Conservation (phyloP, 352 stramenopile genomes). For the Globisporangium emineosum region DNA sequence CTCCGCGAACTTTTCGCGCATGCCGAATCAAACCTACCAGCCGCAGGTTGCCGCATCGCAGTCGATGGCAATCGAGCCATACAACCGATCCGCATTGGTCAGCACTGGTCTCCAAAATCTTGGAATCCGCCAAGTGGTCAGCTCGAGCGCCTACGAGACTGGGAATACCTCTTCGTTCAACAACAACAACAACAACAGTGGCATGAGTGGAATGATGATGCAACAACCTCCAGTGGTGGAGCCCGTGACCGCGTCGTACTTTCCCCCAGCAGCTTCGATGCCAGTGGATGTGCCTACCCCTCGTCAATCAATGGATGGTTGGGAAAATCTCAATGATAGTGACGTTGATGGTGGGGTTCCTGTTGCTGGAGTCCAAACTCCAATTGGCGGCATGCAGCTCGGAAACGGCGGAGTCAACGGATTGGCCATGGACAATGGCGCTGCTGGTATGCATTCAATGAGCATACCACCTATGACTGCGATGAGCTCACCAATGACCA, state of each 20-base stretch:
- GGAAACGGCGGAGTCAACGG: constrained; percentile 2
- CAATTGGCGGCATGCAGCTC: background rate
- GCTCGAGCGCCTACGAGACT: constrained; percentile 14
- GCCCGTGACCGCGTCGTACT: background rate
- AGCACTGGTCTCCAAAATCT: constrained; percentile 12
- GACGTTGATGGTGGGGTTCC: background rate
- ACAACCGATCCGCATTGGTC: background rate
- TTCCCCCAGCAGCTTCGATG: background rate
- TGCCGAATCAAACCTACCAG: background rate
- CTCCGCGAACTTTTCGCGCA: background rate
- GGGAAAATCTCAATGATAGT: constrained; percentile 2
- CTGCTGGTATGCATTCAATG: background rate
- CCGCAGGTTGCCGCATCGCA: background rate
- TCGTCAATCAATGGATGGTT: background rate
- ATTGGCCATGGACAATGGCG: background rate
- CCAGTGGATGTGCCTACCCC: background rate
- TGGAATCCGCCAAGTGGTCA: constrained; percentile 13
- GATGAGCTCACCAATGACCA: constrained; percentile 1
- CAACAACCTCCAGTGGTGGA: background rate
- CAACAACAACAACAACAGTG: background rate
- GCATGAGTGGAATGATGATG: background rate
- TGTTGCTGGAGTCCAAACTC: background rate
- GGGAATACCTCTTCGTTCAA: background rate
- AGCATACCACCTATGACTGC: background rate
- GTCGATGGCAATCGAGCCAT: constrained; percentile 15